Conservation (phyloP, 108 stramenopile species). For the Skeletonema tropicum region DNA sequence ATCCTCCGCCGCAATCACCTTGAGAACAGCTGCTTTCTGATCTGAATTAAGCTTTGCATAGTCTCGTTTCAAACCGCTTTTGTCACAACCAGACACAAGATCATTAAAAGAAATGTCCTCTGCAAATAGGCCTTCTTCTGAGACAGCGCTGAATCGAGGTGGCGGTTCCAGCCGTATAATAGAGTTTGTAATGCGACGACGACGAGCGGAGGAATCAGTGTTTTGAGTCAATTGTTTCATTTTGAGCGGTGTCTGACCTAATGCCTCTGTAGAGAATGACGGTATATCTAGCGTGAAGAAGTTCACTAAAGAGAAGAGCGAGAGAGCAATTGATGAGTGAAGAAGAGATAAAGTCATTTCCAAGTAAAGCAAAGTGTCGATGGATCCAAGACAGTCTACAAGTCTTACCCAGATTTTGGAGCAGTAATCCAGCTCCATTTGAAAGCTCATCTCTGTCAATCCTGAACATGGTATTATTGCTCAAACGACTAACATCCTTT, state of each 20-base stretch:
- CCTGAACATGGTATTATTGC: constrained; percentile 46
- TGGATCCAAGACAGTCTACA: background rate
- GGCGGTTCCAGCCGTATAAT: constrained; percentile 34
- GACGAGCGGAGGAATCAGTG: constrained; percentile 29
- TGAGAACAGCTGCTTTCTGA: constrained; percentile 75
- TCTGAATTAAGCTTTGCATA: constrained; percentile 72
- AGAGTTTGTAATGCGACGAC: constrained; percentile 45
- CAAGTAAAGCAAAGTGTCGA: constrained; percentile 32
- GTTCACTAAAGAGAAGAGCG: constrained; percentile 12
- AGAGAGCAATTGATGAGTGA: background rate
- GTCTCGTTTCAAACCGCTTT: constrained; percentile 53
- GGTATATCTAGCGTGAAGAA: constrained; percentile 55
- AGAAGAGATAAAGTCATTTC: background rate
- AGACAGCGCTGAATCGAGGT: constrained; percentile 24
- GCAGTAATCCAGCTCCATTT: constrained; percentile 64
- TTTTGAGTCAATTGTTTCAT: constrained; percentile 42
- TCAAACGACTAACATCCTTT: constrained; percentile 52
- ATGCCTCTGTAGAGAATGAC: constrained; percentile 47
- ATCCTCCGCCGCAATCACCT: constrained; percentile 72
- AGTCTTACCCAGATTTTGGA: constrained; percentile 67
- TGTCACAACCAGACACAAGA: constrained; percentile 64
- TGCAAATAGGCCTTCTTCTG: constrained; percentile 31
- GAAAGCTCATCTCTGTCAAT: constrained; percentile 75
- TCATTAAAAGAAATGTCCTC: constrained; percentile 4
- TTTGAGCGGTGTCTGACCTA: constrained; percentile 39